These are phyloP conservation scores for Jackrogersella minutella DNA, from an alignment of 495 filamentous ascomycete species.

Conservation along the genomic window DNA sequence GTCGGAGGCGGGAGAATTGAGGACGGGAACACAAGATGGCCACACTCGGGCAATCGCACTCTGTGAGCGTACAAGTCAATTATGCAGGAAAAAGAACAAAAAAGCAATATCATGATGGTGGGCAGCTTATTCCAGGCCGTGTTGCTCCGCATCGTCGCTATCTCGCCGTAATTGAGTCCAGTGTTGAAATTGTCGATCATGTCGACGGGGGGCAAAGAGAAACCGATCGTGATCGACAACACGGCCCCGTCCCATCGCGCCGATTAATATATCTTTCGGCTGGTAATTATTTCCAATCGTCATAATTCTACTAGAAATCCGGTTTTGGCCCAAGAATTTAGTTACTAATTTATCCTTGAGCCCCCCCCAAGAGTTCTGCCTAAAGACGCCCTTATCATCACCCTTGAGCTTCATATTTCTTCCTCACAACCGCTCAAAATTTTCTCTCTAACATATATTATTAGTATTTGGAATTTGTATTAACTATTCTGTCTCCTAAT, in stretches of 20 bases:
- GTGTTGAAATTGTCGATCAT: constrained; percentile 15
- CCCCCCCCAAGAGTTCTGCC: constrained; percentile 18
- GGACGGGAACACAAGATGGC: neutral
- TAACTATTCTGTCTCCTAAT: constrained; percentile 21
- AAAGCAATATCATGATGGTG: constrained; percentile 17
- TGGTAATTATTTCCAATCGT: constrained; percentile 9
- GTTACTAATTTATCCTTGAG: constrained; percentile 26
- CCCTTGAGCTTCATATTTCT: neutral
- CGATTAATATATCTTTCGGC: constrained; percentile 27
- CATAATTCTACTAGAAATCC: constrained; percentile 25
- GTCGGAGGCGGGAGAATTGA: constrained; percentile 1
- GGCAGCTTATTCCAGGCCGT: constrained; percentile 23
- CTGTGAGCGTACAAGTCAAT: neutral
- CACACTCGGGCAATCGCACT: neutral
- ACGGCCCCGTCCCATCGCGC: constrained; percentile 28
- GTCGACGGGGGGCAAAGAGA: constrained; percentile 16
- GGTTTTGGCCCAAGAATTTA: constrained; percentile 18
- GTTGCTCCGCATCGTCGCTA: constrained; percentile 10
- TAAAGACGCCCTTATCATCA: constrained; percentile 21
- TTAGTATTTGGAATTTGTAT: constrained; percentile 24
- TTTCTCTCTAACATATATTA: constrained; percentile 15
- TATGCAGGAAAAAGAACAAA: constrained; percentile 24
- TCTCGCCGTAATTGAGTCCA: constrained; percentile 13
- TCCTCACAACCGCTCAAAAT: neutral
- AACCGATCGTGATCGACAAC: constrained; percentile 25